These are phyloP conservation scores for Rhizopogon salebrosus DNA, from an alignment of 768 basidiomycete genomes.

Conservation along the genomic window DNA sequence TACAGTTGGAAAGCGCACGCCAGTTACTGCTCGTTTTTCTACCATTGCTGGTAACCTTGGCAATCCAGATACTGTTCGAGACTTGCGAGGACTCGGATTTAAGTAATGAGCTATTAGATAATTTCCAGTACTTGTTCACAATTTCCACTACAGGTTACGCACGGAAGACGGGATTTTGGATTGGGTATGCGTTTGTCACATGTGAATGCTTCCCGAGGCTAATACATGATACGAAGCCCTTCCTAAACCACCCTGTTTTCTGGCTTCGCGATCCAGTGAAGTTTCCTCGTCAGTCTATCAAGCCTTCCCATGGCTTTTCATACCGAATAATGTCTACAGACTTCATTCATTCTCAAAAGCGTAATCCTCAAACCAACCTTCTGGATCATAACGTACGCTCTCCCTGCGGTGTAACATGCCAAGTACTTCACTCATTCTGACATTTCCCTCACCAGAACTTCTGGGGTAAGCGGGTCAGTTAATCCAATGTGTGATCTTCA, in stretches of 20 bases:
- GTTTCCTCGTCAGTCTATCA: conserved; percentile 37
- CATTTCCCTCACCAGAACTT: conserved; percentile 9
- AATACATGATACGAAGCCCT: conserved; percentile 14
- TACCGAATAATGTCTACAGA: conserved; percentile 21
- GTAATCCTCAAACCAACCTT: conserved; percentile 47
- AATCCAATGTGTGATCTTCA: neutral
- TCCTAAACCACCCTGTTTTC: conserved; percentile 44
- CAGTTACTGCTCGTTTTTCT: conserved; percentile 35
- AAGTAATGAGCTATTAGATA: conserved; percentile 31
- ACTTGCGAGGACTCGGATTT: conserved; percentile 50
- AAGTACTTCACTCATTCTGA: neutral
- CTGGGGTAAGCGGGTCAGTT: conserved; percentile 10
- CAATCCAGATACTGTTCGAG: conserved; percentile 42
- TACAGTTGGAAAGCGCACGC: conserved; percentile 13
- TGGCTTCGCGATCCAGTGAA: conserved; percentile 41
- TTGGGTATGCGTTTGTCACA: conserved; percentile 26
- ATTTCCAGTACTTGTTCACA: neutral
- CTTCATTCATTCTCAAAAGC: conserved; percentile 33
- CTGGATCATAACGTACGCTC: conserved; percentile 29
- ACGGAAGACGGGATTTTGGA: conserved; percentile 35
- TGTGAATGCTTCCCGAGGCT: neutral
- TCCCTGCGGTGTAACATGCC: neutral
- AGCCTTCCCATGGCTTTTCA: neutral
- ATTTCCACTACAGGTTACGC: conserved; percentile 22
- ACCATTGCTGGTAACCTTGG: conserved; percentile 53